phyloP scores from a whole-genome alignment of 768 basidiomycete genomes.

The Hypholoma fasciculare region DNA sequence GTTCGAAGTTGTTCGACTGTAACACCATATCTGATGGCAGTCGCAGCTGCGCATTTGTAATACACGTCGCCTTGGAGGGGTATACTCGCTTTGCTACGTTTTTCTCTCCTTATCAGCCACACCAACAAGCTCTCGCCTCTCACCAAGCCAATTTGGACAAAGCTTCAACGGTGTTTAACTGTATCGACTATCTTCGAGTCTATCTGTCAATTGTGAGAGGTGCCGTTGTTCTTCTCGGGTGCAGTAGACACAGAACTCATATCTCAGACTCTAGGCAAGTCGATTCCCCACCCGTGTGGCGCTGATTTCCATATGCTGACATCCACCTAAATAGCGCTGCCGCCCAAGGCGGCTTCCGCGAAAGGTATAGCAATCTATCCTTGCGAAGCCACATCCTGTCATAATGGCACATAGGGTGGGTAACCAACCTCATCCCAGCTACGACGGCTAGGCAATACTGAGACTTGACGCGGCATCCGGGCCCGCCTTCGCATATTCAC shows the following conservation, averaged over 20 bases:
- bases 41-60: background rate
- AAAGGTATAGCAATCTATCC: conserved; percentile 8
- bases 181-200: no score
- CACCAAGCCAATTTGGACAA: no score
- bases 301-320: background rate
- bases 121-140: no score
- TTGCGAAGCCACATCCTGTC: conserved; percentile 3
- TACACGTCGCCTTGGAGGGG: background rate
- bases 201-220: background rate
- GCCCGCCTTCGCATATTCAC: background rate
- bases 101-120: background rate
- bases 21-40: background rate
- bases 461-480: background rate
- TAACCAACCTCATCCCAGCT: background rate
- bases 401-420: conserved; percentile 3
- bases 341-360: background rate
- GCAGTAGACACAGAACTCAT: background rate
- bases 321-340: background rate
- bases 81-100: background rate
- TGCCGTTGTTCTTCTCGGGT: background rate
- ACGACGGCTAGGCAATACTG: background rate
- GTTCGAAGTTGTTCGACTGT: background rate
- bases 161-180: no score
- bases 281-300: background rate
- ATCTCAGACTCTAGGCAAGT: background rate